phyloP scores from a whole-genome alignment of 140 eudicot species.

The Bidens hawaiensis region DNA sequence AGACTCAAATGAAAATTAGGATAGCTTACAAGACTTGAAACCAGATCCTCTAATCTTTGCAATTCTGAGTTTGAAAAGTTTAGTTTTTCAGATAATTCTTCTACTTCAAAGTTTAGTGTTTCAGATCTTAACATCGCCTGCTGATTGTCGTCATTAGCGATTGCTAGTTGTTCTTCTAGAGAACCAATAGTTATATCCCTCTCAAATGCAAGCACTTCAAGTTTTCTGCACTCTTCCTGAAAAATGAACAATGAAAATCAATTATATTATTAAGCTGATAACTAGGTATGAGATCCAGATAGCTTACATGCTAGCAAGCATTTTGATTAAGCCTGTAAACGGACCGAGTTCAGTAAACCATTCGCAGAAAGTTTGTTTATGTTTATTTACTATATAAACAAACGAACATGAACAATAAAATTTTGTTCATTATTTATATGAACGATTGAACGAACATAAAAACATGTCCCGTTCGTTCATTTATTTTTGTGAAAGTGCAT shows the following conservation, averaged over 20 bases:
- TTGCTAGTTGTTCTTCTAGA: slow-evolving; percentile 64
- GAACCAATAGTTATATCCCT: slow-evolving; percentile 94
- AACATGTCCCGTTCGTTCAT: no score
- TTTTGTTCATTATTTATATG: no score
- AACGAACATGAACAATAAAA: no score
- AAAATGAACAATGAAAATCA: slow-evolving; percentile 1
- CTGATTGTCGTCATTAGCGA: slow-evolving; percentile 57
- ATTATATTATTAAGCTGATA: not conserved
- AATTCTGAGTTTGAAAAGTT: slow-evolving; percentile 49
- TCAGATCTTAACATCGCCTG: slow-evolving; percentile 49
- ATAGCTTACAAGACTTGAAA: slow-evolving; percentile 67
- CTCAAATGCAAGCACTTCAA: slow-evolving; percentile 95
- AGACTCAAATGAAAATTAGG: not conserved
- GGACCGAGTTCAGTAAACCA: no score
- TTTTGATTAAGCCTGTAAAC: no score
- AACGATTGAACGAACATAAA: no score
- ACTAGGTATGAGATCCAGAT: not conserved
- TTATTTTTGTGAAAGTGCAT: no score
- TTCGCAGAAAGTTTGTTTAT: no score
- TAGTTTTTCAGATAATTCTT: slow-evolving; percentile 50
- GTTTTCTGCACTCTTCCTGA: slow-evolving; percentile 73
- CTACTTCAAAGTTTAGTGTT: slow-evolving; percentile 52
- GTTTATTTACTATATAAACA: no score
- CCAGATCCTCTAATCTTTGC: slow-evolving; percentile 45
- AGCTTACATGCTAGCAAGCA: not conserved